Evolutionary conservation across 2,329 filamentous ascomycete genomes (phyloP), one percentile per base, ranked within the genome.

Genomic region (Lanzia echinophila): DNA sequence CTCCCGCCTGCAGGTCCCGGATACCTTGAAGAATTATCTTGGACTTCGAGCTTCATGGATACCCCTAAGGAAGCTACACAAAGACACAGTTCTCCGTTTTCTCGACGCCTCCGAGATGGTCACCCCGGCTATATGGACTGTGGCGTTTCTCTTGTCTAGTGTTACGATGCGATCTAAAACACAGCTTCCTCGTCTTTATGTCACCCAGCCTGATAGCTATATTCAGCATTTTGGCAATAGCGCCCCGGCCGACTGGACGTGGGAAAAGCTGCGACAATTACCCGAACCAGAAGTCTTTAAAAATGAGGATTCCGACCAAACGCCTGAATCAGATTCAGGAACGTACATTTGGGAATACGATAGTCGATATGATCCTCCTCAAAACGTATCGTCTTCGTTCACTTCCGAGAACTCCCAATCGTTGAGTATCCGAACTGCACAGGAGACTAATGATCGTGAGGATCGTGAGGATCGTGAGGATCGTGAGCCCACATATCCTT

Each of bases 141-240:
- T 84, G 2, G 75, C 80, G 10, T 91, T 91, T 58, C 75, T 92
- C 28, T 76, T 77, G 47, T 83, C 85, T 1, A 82, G 79, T 46
- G 80, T 90, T 36, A 79, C 88, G 63, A 91, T 91, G 87, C 82
- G 84, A 78, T 82, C 31, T 76, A 79, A 10, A 4, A 55, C 46
- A 76, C 79, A 22, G 69, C 33, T 74, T 58, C 82, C 83, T 57
- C 78, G 87, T 8, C 76, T 92, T 12, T 92, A 87, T 69, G 76
- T 91, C 55, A 92, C 88, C 1, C 85, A 88, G 55, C 80, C 84
- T 3, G 83, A 87, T 60, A 84, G 85, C 1, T 92, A 92, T 60
- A 71, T 88, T 2, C 88, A 92, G 64, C 79, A 83, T 57, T 74
- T 61, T 6, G 54, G 55, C 34, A 20, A 31, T 19, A 11, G n/a